phyloP scores from a whole-genome alignment of 2,329 filamentous ascomycete genomes.

The Xylariaceae sp. region DNA sequence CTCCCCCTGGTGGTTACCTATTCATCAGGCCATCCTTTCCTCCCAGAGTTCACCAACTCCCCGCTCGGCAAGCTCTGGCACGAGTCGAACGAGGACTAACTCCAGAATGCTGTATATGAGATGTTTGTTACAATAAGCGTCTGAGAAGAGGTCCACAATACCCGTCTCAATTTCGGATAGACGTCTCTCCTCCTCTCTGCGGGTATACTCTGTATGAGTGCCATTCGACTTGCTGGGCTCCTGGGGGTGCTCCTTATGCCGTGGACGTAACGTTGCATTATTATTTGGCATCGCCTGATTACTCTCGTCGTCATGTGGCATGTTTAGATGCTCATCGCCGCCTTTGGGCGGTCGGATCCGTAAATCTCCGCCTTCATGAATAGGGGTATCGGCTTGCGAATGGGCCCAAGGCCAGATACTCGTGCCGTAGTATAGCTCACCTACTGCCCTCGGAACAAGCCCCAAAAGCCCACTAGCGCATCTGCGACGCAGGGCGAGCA shows the following conservation, averaged over 20 bases:
- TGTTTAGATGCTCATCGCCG: conserved; percentile 24
- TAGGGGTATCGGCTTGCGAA: conserved; percentile 23
- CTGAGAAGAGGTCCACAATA: conserved; percentile 68
- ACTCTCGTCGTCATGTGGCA: conserved; percentile 24
- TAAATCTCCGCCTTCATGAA: conserved; percentile 18
- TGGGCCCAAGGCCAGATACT: conserved; percentile 33
- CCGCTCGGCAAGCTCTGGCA: conserved; percentile 76
- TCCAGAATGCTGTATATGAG: conserved; percentile 79
- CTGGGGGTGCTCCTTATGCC: conserved; percentile 21
- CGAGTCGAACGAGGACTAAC: conserved; percentile 69
- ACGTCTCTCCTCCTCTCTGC: conserved; percentile 42
- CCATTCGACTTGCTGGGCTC: conserved; percentile 19
- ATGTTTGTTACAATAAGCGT: conserved; percentile 90
- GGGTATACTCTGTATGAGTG: conserved; percentile 11
- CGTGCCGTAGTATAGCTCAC: conserved; percentile 44
- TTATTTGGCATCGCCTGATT: conserved; percentile 22
- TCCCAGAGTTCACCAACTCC: conserved; percentile 67
- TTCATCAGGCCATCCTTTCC: conserved; percentile 51
- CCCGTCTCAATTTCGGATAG: conserved; percentile 55
- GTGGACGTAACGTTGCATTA: conserved; percentile 28
- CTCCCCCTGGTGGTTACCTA: background rate
- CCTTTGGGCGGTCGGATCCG: conserved; percentile 28
- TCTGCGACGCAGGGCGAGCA: conserved; percentile 56
- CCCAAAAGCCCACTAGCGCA: conserved; percentile 57
- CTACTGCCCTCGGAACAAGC: conserved; percentile 43